These are phyloP conservation scores for Ceratocystis cubensis DNA, from an alignment of 2,329 filamentous ascomycete species.

Conservation along the genomic window DNA sequence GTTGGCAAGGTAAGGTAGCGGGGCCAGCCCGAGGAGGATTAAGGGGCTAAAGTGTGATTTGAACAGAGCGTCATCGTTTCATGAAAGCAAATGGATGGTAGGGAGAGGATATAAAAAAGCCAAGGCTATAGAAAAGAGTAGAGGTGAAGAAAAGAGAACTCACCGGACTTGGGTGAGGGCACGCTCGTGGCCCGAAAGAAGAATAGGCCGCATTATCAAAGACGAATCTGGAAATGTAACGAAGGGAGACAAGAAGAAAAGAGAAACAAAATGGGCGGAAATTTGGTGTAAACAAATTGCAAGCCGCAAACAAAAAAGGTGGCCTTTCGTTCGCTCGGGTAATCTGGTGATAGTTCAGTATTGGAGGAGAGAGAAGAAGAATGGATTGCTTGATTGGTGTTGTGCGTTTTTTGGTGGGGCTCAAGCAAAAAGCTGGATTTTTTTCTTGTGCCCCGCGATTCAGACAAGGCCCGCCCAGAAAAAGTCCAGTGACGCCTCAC, in stretches of 20 bases:
- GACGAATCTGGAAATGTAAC: slow-evolving; percentile 21
- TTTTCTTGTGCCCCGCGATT: slow-evolving; percentile 22
- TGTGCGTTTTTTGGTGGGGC: slow-evolving; percentile 22
- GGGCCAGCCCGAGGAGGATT: slow-evolving; percentile 21
- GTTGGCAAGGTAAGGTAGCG: neutral
- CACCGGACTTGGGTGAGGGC: slow-evolving; percentile 89
- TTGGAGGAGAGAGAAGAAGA: slow-evolving; percentile 20
- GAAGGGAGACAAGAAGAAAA: slow-evolving; percentile 7
- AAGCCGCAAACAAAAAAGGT: slow-evolving; percentile 1
- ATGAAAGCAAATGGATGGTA: neutral
- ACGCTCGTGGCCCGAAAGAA: slow-evolving; percentile 92
- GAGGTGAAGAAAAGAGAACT: slow-evolving; percentile 25
- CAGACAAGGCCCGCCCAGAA: neutral
- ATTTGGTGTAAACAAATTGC: neutral
- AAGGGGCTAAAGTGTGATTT: too few species aligned
- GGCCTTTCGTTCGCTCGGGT: slow-evolving; percentile 12
- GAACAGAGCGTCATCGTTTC: too few species aligned
- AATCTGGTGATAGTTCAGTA: slow-evolving; percentile 18
- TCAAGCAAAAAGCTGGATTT: slow-evolving; percentile 20
- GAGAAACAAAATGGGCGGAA: slow-evolving; percentile 5
- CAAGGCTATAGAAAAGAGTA: neutral
- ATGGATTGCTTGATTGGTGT: slow-evolving; percentile 19
- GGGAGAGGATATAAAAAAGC: neutral
- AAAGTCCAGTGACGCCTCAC: slow-evolving; percentile 3
- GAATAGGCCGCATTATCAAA: slow-evolving; percentile 83